Evolutionary conservation across 1,284 basidiomycete species (phyloP).

Genomic region (Mycena sp.): DNA sequence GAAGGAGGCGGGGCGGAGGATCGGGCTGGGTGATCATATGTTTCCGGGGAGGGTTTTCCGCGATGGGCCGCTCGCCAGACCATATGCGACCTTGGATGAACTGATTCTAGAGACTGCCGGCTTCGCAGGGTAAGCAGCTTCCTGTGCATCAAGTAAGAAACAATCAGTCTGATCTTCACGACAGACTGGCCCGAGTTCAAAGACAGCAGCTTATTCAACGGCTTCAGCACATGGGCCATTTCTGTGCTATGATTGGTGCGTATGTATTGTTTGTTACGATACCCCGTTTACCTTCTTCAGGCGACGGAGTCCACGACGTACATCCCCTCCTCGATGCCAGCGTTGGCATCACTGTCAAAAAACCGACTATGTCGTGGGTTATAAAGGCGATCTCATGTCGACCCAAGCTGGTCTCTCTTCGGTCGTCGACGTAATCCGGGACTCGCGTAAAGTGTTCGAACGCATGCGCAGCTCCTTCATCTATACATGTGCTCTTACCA

Average conservation of each 20-base stretch:
- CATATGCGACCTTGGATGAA: constrained; percentile 86
- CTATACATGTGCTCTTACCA: constrained; percentile 90
- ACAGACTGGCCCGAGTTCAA: constrained; percentile 89
- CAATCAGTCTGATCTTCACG: constrained; percentile 83
- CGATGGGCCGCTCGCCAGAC: constrained; percentile 86
- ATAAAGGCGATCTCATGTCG: constrained; percentile 93
- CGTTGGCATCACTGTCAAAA: constrained; percentile 95
- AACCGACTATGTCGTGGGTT: constrained; percentile 93
- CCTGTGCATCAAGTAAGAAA: constrained; percentile 88
- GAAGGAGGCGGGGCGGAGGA: constrained; percentile 98
- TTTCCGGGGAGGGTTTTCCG: constrained; percentile 95
- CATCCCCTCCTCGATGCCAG: constrained; percentile 92
- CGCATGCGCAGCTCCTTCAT: constrained; percentile 96
- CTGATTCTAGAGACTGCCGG: constrained; percentile 93
- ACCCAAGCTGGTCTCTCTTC: constrained; percentile 95
- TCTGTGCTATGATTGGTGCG: constrained; percentile 82
- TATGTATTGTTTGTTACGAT: not conserved
- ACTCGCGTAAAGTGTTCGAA: constrained; percentile 95
- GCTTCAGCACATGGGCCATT: constrained; percentile 88
- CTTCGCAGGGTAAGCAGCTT: constrained; percentile 91
- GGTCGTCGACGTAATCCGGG: constrained; percentile 94
- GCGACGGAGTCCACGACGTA: constrained; percentile 88
- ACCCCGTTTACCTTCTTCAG: constrained; percentile 61
- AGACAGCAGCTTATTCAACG: constrained; percentile 86
- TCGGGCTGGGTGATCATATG: constrained; percentile 95